Percentiles rank a stretch among this genome's conserved stretches.
Conservation (phyloP, 1,139 yeast genomes). For the Scheffersomyces cryptocercus region DNA sequence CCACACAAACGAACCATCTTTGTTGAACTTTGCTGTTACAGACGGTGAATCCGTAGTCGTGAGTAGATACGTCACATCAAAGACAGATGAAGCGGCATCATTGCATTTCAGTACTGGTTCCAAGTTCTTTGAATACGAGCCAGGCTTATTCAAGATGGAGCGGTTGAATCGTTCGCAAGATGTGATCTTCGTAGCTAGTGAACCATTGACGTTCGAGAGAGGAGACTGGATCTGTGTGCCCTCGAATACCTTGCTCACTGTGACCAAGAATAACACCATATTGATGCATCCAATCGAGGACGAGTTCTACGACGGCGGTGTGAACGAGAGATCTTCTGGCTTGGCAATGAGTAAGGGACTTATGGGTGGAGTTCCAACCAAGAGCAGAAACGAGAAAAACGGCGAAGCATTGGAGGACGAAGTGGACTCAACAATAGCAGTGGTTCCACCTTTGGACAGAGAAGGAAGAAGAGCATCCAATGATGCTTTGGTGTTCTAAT, state of each 20-base stretch:
- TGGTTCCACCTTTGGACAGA: conserved; percentile 79
- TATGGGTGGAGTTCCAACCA: conserved; percentile 63
- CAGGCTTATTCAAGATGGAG: conserved; percentile 92
- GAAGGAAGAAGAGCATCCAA: conserved; percentile 59
- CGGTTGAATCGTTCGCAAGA: conserved; percentile 89
- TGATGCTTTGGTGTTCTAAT: background rate
- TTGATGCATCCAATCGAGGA: conserved; percentile 88
- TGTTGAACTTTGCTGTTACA: conserved; percentile 90
- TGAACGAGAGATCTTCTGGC: conserved; percentile 67
- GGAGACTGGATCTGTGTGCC: conserved; percentile 98
- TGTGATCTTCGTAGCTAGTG: conserved; percentile 94
- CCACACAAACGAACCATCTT: conserved; percentile 67
- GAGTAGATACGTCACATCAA: conserved; percentile 84
- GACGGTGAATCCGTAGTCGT: conserved; percentile 91
- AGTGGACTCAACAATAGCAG: conserved; percentile 44
- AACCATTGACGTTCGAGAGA: conserved; percentile 92
- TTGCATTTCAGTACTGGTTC: conserved; percentile 94
- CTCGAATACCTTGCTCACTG: conserved; percentile 83
- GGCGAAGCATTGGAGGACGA: conserved; percentile 13
- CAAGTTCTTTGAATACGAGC: conserved; percentile 82
- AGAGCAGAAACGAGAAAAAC: conserved; percentile 7
- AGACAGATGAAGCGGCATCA: conserved; percentile 94
- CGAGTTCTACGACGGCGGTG: conserved; percentile 77
- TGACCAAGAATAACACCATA: conserved; percentile 77
- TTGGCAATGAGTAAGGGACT: conserved; percentile 90